Base-by-base conservation (phyloP, 768 basidiomycete genomes). In the Lanmaoa rubissima region DNA sequence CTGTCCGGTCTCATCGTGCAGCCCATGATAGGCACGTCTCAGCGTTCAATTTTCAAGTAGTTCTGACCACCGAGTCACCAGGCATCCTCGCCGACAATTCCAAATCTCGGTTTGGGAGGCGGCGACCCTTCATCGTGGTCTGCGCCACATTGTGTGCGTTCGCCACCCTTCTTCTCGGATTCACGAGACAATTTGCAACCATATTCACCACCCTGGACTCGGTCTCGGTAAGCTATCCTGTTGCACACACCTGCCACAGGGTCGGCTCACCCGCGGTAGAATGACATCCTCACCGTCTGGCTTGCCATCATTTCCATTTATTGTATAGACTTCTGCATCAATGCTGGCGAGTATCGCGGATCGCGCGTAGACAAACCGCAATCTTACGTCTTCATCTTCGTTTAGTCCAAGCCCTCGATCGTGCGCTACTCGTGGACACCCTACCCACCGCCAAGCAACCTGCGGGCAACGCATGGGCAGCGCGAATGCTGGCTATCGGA, bases 401-500 rank as follows among this genome's bases (percentile, higher is more conserved):
- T 54, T 62, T 39, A 88, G 93, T 95, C 3, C 89, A 90, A 77
- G 92, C 94, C 1, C 84, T 93, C 19, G 93, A 97, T 69, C 89
- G 95, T 47, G 92, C 94, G 0, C 80, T 97, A 11, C 76, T 98
- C 9, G 92, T 98, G 1, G 95, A 98, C 67, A 89, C 82, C 0
- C 71, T 96, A 5, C 87, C 93, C 0, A 75, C 88, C 0, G 68
- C 80, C 1, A 77, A 83, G 26, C 95, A 98, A 69, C 85, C 94
- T 7, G 76, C 81, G 10, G 94, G 90, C 1, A 97, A 95, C 67
- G 95, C 95, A 0, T 98, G 95, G 95, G 95, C 93, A 1, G 92
- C 91, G 1, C 77, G 89, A n/a, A 95, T 97, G 92, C 75, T 90
- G 44, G 92, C 91, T 1, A 65, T 94, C 28, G 95, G 95, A 12